Base-by-base conservation (phyloP, 2,329 filamentous ascomycete species). In the Waltergamsia citrina region DNA sequence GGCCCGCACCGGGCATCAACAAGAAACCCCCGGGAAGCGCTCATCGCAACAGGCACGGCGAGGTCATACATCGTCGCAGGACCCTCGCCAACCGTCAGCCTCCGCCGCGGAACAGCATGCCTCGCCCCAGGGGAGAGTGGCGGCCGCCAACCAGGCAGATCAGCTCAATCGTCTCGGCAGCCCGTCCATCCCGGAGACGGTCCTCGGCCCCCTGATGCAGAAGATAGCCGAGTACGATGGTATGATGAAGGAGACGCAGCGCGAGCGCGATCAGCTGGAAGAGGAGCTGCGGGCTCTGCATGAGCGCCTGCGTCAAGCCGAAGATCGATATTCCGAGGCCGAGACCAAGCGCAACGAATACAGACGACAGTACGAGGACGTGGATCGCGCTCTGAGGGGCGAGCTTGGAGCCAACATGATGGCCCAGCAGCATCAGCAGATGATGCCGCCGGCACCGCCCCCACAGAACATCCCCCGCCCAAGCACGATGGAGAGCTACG, bases 331-430 rank as follows among this genome's bases (percentile, higher is more conserved):
- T 48, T 38, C 58, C 22, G 60, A 64, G 17, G 59, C 60, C 34
- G 63, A 63, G 45, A 30, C 43, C 38, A 63, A 63, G 49, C 60
- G 64, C 34, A 62, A 65, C 38, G 59, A 65, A 36, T 65, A 65
- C 38, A 48, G 49, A 29, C 51, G 59, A 5, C 61, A 64, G 46
- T 56, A 63, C 36, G 39, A 43, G 10, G 57, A 65, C 24, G 62
- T 65, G 31, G 57, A 60, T 43, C 47, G 54, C 28, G 62, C 62
- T 1, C 50, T 65, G 43, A 47, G 59, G 0, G 62, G 62, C 0
- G 60, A 64, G n/a, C 41, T 54, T 3, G 23, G 6, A 4, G 12
- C 23, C 20, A 25, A 12, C 16, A 17, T 7, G 11, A 17, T 11
- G 5, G 15, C 29, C 4, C 17, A 31, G 32, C 34, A 36, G 10